These are phyloP conservation scores for Aspergillus piperis DNA, from an alignment of 2,329 filamentous ascomycete species.

Conservation along the genomic window DNA sequence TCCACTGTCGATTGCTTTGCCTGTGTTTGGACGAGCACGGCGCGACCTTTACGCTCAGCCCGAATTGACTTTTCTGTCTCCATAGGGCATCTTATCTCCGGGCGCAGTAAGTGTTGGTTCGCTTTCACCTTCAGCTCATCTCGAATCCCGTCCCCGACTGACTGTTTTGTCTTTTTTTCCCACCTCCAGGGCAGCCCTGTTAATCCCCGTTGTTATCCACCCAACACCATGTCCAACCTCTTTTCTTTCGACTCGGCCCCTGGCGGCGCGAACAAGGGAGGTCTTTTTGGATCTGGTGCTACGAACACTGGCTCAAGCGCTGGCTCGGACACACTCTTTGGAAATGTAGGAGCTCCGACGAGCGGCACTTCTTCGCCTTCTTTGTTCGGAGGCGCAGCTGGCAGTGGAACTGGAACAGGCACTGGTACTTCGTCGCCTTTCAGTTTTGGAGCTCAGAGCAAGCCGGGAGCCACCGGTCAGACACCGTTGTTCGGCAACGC, in stretches of 20 bases:
- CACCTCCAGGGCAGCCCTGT: conserved; percentile 27
- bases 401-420: conserved; percentile 21
- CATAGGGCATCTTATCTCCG: conserved; percentile 11
- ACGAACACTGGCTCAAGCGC: conserved; percentile 28
- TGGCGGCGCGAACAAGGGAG: conserved; percentile 35
- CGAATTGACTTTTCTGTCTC: conserved; percentile 6
- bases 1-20: conserved; percentile 4
- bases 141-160: not conserved
- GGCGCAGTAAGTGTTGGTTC: conserved; percentile 26
- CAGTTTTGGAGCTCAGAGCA: conserved; percentile 36
- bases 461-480: conserved; percentile 27
- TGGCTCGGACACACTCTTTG: conserved; percentile 40
- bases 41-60: not conserved
- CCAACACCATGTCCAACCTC: conserved; percentile 34
- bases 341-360: conserved; percentile 41
- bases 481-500: conserved; percentile 29
- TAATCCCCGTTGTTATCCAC: conserved; percentile 21
- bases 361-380: conserved; percentile 36
- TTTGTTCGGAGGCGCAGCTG: conserved; percentile 20
- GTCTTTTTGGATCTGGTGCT: conserved; percentile 38
- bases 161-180: conserved; percentile 19
- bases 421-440: conserved; percentile 31
- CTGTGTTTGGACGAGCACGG: conserved; percentile 5
- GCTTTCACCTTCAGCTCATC: conserved; percentile 3
- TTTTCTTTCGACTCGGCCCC: conserved; percentile 44